These are phyloP conservation scores for Podila clonocystis DNA, from an alignment of 192 early-diverging fungal genomes.

Conservation along the genomic window DNA sequence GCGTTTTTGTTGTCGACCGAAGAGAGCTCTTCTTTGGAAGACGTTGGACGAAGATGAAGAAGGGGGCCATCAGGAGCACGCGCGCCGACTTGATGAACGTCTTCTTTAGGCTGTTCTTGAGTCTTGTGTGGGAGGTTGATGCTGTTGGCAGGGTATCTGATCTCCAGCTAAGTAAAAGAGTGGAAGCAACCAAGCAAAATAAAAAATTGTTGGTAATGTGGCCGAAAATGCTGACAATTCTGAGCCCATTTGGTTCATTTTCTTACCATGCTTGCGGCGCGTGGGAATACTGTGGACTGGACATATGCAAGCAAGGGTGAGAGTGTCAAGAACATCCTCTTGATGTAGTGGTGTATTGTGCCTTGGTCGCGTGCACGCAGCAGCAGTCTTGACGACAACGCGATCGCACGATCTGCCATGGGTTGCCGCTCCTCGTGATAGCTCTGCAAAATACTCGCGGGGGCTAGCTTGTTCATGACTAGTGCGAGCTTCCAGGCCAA, in stretches of 20 bases:
- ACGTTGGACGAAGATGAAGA: neutral
- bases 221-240: neutral
- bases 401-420: slow-evolving; percentile 26
- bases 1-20: too few species aligned
- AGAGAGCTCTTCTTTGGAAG: too few species aligned
- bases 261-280: too few species aligned
- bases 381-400: too few species aligned
- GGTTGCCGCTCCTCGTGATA: slow-evolving; percentile 32
- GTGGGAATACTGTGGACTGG: too few species aligned
- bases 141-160: neutral
- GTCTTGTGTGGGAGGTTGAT: neutral
- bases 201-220: neutral
- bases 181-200: neutral
- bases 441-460: slow-evolving; percentile 15
- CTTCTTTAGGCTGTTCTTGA: neutral
- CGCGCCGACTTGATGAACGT: neutral
- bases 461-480: slow-evolving; percentile 25
- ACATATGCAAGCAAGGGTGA: too few species aligned
- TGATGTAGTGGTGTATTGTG: too few species aligned
- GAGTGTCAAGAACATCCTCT: too few species aligned
- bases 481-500: slow-evolving; percentile 58
- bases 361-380: too few species aligned
- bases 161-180: neutral
- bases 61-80: neutral
- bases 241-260: too few species aligned